phyloP scores from a whole-genome alignment of 305 asterid genomes.

The Vinca major region DNA sequence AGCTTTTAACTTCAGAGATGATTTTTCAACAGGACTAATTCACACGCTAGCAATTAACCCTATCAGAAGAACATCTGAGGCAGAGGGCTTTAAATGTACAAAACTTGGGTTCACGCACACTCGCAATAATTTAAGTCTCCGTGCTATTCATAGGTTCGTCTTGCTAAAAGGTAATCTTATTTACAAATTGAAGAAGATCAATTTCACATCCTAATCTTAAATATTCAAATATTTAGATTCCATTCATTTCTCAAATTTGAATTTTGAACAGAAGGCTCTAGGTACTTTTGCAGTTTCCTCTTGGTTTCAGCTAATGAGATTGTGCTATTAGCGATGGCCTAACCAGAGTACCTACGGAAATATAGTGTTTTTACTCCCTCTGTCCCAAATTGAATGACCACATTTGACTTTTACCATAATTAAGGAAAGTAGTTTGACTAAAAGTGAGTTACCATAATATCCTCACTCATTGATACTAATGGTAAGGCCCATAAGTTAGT shows the following conservation, averaged over 20 bases:
- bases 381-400: too few relatives aligned
- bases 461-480: too few relatives aligned
- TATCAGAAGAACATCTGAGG: not conserved
- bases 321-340: not conserved
- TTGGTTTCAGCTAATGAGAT: not conserved
- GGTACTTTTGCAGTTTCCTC: not conserved
- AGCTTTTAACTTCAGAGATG: not conserved
- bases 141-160: too few relatives aligned
- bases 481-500: too few relatives aligned
- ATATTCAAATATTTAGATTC: not conserved
- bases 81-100: not conserved
- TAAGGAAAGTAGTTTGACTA: too few relatives aligned
- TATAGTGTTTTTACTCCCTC: too few relatives aligned
- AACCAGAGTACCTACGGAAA: not conserved
- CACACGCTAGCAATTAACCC: not conserved
- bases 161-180: not conserved
- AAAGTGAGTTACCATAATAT: too few relatives aligned
- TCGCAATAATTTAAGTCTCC: too few relatives aligned
- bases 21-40: not conserved
- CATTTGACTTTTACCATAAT: too few relatives aligned
- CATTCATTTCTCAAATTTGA: not conserved
- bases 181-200: not conserved
- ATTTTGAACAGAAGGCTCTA: conserved; percentile 6
- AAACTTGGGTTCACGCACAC: not conserved
- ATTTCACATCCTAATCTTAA: not conserved